Evolutionary conservation across 1,284 basidiomycete genomes (phyloP), one percentile per base, ranked within the genome.

Genomic region (Tilletiaria anomala): DNA sequence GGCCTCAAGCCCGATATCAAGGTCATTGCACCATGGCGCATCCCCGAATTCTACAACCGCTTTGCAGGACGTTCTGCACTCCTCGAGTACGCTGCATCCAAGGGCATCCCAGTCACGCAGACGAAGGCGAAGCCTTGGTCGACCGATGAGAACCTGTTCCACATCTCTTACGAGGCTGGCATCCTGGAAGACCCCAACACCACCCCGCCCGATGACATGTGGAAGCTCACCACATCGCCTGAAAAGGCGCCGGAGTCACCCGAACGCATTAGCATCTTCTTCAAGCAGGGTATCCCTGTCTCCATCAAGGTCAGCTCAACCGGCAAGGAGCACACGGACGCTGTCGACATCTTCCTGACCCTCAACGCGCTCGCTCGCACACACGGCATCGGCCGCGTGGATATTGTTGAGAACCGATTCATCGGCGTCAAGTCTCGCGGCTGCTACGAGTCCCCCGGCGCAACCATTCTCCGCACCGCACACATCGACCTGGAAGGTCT

Each of bases 91-190:
- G 93, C 91, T 33, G 79, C 79, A 17, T 73, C 84, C 65, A 87
- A 89, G 70, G 73, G 78, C 41, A 94, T 97, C 55, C 87, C 88
- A 44, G 89, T 97, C 47, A 76, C 80, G 54, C 91, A 99, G 73
- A 99, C 91, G 44, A 78, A 84, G 33, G 77, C 88, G 47, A 96
- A 97, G 73, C 91, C 93, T 24, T 99, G 93, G 93, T 96, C 89
- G 8, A 99, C 91, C 12, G n/a, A 65, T 69, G 93, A 96, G 73
- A 97, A 97, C 73, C 75, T 97, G 43, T 94, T 93, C 80, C 91
- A 99, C 75, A 97, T 96, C 70, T 97, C 89, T 16, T 97, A 96
- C 73, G 91, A 99, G 71, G 91, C 91, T 22, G 91, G 91, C 45
- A 96, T 97, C 68, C 80, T 97, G 52, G 93, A 99, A 70, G 84